Conservation (phyloP, 352 stramenopile genomes). For the Pelagophyceae sp. region DNA sequence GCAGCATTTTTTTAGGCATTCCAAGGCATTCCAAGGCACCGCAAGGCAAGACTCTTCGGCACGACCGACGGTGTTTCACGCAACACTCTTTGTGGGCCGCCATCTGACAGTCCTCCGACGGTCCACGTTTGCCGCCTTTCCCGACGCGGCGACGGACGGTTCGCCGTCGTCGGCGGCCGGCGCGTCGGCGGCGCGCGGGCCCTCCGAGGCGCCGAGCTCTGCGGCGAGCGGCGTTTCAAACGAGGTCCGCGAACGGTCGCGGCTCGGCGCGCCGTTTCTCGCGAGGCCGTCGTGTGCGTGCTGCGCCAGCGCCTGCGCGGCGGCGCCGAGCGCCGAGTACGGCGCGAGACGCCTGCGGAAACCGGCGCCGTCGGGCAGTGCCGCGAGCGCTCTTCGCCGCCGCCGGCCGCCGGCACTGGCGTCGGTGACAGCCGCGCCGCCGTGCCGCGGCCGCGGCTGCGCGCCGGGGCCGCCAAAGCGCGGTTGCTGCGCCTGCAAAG, state of each 20-base stretch:
- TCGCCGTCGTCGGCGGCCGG: neutral
- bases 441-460: neutral
- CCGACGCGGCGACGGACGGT: too few relatives aligned
- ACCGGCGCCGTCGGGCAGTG: constrained; percentile 7
- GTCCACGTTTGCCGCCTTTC: too few relatives aligned
- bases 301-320: neutral
- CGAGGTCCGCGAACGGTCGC: neutral
- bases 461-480: too few relatives aligned
- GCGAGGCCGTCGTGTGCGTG: neutral
- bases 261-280: neutral
- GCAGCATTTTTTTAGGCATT: neutral
- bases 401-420: neutral
- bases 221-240: neutral
- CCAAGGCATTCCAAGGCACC: neutral
- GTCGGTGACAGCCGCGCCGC: neutral
- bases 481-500: too few relatives aligned
- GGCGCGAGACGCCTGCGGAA: neutral
- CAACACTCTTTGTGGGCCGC: too few relatives aligned
- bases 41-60: too few relatives aligned
- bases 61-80: too few relatives aligned
- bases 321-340: neutral
- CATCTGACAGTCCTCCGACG: too few relatives aligned
- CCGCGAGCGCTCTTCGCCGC: neutral
- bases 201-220: neutral
- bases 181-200: neutral